Evolutionary conservation across 2,329 filamentous ascomycete species (phyloP), one percentile per base, ranked within the genome.

Genomic region (Westerdykella aurantiaca): DNA sequence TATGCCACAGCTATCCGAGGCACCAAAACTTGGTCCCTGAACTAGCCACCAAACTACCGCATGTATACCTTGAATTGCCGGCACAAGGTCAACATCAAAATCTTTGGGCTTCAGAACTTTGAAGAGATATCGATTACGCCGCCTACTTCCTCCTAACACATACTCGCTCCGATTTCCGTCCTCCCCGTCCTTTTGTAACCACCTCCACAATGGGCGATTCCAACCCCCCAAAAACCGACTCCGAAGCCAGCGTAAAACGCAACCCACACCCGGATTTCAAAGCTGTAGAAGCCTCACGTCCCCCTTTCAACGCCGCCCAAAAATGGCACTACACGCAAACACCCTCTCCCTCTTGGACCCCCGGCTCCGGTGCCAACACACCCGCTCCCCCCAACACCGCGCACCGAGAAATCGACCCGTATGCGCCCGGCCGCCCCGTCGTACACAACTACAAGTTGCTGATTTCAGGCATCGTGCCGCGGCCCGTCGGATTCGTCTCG

Each of bases 371-470:
- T 52, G 75, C 80, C 47, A 89, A 88, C 70, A 64, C 72, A 49
- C 61, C 66, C 14, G 74, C 75, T 11, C 70, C 69, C 44, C 57
- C 78, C 49, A 62, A 71, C 43, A 78, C 80, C 46, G 64, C 71
- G 1, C 87, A 95, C 69, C 68, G 91, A 51, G 72, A 82, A 60
- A 95, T 96, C 56, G 84, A 95, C 66, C 90, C 90, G 0, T 82
- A 90, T 64, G 83, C 77, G 44, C 72, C 81, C 22, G 86, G 82
- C 25, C 79, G 90, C 0, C 76, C 81, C 0, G 69, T 80, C 0
- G 70, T 73, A 1, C 81, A 79, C 70, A 96, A 96, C 76, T 96
- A 97, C 78, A 95, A 95, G 70, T 79, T 96, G 12, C 74, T 96
- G 48, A 95, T 96, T 67, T 86, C 82, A 14, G 82, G 81, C 50